These are phyloP conservation scores for Metschnikowia cubensis DNA, from an alignment of 805 yeast species.

Conservation along the genomic window DNA sequence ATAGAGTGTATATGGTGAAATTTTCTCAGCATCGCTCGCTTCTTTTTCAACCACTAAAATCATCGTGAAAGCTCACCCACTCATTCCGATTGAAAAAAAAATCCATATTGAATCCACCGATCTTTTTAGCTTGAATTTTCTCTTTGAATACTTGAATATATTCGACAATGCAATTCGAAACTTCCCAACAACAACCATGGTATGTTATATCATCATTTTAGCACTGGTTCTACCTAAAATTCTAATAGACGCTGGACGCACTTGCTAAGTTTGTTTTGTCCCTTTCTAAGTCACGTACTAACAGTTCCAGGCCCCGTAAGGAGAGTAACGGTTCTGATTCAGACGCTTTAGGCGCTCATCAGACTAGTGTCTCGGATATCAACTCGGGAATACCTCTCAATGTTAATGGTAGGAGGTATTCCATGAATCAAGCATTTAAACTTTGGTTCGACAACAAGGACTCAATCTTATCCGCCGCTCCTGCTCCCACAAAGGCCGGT, in stretches of 20 bases:
- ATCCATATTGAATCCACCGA: not conserved
- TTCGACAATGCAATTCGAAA: slow-evolving; percentile 11
- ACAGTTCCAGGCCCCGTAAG: slow-evolving; percentile 16
- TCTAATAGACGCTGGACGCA: not conserved
- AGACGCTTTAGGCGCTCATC: not conserved
- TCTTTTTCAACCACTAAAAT: slow-evolving; percentile 1
- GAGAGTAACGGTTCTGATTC: slow-evolving; percentile 10
- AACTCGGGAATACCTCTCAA: slow-evolving; percentile 30
- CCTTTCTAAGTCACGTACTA: slow-evolving; percentile 3
- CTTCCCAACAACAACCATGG: slow-evolving; percentile 14
- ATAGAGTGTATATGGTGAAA: not conserved
- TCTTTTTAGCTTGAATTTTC: not conserved
- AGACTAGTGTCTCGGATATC: slow-evolving; percentile 2
- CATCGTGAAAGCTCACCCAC: not conserved
- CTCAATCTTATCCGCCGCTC: slow-evolving; percentile 17
- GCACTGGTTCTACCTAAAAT: not conserved
- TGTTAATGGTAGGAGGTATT: slow-evolving; percentile 41
- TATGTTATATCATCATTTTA: slow-evolving; percentile 6
- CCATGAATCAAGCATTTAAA: slow-evolving; percentile 50
- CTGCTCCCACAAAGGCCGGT: slow-evolving; percentile 11
- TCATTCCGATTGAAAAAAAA: not conserved
- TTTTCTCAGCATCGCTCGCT: slow-evolving; percentile 7
- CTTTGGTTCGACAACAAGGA: slow-evolving; percentile 43
- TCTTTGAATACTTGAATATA: not conserved
- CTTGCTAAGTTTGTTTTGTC: not conserved